phyloP scores from a whole-genome alignment of 371 early-diverging fungal genomes.

The Mucor plumbeus region DNA sequence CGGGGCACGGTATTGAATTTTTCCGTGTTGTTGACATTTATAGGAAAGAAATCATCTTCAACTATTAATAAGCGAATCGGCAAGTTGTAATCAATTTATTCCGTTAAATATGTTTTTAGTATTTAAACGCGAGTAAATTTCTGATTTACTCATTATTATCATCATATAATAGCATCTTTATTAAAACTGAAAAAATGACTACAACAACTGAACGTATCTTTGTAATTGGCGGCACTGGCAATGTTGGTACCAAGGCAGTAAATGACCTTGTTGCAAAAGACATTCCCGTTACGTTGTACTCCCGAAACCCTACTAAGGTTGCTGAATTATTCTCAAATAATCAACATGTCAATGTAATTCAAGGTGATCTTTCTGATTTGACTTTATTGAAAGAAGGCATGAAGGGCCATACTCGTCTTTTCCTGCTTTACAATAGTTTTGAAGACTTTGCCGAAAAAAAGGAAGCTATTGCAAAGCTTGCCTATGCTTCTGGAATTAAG shows the following conservation, averaged over 20 bases:
- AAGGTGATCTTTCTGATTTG: slow-evolving; percentile 37
- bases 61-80: too few species aligned
- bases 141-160: too few species aligned
- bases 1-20: too few species aligned
- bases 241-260: slow-evolving; percentile 26
- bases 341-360: slow-evolving; percentile 5
- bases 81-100: too few species aligned
- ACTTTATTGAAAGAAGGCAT: slow-evolving; percentile 26
- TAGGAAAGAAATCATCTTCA: too few species aligned
- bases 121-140: too few species aligned
- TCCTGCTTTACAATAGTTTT: slow-evolving; percentile 26
- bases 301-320: slow-evolving; percentile 30
- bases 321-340: slow-evolving; percentile 11
- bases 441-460: slow-evolving; percentile 16
- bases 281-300: slow-evolving; percentile 24
- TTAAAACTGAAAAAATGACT: not conserved
- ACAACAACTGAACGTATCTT: slow-evolving; percentile 25
- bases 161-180: too few species aligned
- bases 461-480: slow-evolving; percentile 18
- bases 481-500: slow-evolving; percentile 38
- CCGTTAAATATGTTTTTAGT: too few species aligned
- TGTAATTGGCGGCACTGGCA: slow-evolving; percentile 42
- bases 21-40: too few species aligned
- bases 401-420: slow-evolving; percentile 37
- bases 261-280: slow-evolving; percentile 19